Evolutionary conservation across 2,329 filamentous ascomycete genomes (phyloP).

Genomic region (Trichocomaceae sp.): DNA sequence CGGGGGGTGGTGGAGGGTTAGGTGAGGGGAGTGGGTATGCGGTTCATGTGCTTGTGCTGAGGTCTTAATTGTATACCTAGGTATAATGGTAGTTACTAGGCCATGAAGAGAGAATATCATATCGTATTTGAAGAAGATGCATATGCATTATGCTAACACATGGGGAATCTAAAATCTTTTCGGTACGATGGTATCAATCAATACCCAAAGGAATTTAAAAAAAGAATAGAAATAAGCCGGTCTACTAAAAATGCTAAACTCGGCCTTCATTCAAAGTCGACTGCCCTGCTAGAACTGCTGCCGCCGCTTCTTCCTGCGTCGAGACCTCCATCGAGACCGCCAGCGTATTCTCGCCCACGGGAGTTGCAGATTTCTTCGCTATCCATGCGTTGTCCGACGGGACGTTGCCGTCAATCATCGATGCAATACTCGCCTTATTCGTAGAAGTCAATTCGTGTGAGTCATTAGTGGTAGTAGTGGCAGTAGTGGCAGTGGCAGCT

Average conservation of each 20-base stretch:
- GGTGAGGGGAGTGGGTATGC: constrained; percentile 66
- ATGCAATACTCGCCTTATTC: constrained; percentile 35
- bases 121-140: not conserved
- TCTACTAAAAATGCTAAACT: constrained; percentile 6
- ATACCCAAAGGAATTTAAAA: not conserved
- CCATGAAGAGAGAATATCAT: not conserved
- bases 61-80: constrained; percentile 14
- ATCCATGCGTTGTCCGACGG: constrained; percentile 15
- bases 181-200: not conserved
- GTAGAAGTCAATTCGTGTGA: constrained; percentile 13
- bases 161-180: constrained; percentile 11
- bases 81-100: not conserved
- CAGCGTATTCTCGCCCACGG: constrained; percentile 13
- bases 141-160: constrained; percentile 6
- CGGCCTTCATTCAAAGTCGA: not conserved
- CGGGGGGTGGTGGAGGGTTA: constrained; percentile 37
- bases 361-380: constrained; percentile 19
- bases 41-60: constrained; percentile 69
- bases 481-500: not conserved
- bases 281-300: constrained; percentile 3
- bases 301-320: constrained; percentile 8
- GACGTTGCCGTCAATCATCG: constrained; percentile 33
- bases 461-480: not conserved
- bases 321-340: constrained; percentile 8
- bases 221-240: not conserved